Base-by-base conservation (phyloP, 1,139 yeast genomes). In the Taphrina communis region DNA sequence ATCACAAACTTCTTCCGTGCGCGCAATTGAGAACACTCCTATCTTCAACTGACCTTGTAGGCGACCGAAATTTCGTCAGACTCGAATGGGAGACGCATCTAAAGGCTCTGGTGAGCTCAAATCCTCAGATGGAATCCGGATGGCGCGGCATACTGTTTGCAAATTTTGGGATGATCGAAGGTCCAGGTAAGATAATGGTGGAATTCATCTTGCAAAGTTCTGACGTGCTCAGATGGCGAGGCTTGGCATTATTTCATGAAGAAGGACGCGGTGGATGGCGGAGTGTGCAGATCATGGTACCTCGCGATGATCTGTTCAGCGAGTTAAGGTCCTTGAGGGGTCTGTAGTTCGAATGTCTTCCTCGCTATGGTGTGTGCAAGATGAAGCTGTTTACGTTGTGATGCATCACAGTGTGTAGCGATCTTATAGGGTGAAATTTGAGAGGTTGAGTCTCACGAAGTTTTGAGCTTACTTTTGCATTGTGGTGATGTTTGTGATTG, bases 1-100 rank as follows among this genome's bases (percentile, higher is more conserved):
- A 42, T 63, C 38, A 63, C 61, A 19, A 42, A 50, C 6, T 63
- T 41, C 61, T 63, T 63, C 46, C 67, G 67, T 58, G 14, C 11
- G 51, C 21, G 14, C 12, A 11, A 6, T 8, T 8, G 9, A 21
- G 9, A 8, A 14, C 19, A 41, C 19, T n/a, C 19, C 8, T 6
- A 17, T 9, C n/a, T 6, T 12, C 8, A 19, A 19, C 42, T 14
- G 7, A 25, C 11, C 3, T 19, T 9, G 8, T 14, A 58, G 62
- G 62, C 39, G 12, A 38, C 2, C 19, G n/a, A 31, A 11, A n/a
- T 5, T 63, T 63, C 46, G 67, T 63, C 1, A 38, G 39, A 0
- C 11, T 41, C 8, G 61, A 63, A 36, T 63, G 61, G 61, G 31
- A n/a, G 14, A 39, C 46, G 5, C 46, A 35, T 21, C 17, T 44